phyloP scores from a whole-genome alignment of 2,329 filamentous ascomycete genomes.

The Colletotrichum zoysiae region DNA sequence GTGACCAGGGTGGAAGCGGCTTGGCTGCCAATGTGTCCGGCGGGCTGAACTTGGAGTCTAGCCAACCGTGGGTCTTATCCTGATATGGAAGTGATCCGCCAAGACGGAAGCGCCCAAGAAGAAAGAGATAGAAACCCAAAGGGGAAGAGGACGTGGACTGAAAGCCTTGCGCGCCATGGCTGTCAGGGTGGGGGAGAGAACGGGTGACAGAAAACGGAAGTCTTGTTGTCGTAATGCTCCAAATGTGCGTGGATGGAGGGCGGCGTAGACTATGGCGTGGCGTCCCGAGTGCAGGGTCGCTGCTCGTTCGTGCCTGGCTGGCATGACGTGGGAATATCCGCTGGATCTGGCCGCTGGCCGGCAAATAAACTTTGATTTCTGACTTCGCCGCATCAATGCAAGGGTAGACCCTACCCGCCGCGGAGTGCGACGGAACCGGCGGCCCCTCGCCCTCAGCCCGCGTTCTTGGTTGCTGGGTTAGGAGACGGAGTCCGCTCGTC shows the following conservation, averaged over 20 bases:
- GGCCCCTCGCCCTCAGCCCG: slow-evolving; percentile 23
- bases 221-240: slow-evolving; percentile 28
- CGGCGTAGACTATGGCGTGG: background rate
- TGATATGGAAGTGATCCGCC: slow-evolving; percentile 26
- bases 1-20: slow-evolving; percentile 18
- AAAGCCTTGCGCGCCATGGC: slow-evolving; percentile 28
- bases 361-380: slow-evolving; percentile 29
- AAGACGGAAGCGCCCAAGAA: background rate
- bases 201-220: slow-evolving; percentile 32
- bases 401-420: slow-evolving; percentile 32
- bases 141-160: slow-evolving; percentile 7
- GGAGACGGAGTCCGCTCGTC: slow-evolving; percentile 34
- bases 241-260: slow-evolving; percentile 12
- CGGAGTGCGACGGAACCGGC: slow-evolving; percentile 31
- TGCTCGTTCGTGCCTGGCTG: slow-evolving; percentile 36
- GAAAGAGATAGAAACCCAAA: slow-evolving; percentile 30
- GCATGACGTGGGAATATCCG: slow-evolving; percentile 35
- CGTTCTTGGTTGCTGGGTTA: slow-evolving; percentile 30
- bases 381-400: slow-evolving; percentile 40
- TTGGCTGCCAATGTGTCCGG: slow-evolving; percentile 21
- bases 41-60: background rate
- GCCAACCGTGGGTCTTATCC: slow-evolving; percentile 12
- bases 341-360: slow-evolving; percentile 14
- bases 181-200: slow-evolving; percentile 11
- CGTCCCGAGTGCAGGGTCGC: slow-evolving; percentile 28